phyloP scores from a whole-genome alignment of 345 rosid species.

The Reutealis trisperma region DNA sequence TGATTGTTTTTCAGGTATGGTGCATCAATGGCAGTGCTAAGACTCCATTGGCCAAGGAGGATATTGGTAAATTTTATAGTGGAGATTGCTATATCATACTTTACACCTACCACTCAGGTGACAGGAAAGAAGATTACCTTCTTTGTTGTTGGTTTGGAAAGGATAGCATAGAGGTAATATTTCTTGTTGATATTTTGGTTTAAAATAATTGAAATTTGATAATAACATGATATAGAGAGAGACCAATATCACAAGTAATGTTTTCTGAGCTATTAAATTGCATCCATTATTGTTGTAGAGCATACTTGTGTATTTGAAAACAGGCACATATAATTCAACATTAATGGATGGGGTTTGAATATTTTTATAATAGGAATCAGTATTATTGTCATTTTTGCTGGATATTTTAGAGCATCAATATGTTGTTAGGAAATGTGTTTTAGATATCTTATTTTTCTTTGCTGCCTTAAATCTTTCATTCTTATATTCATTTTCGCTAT shows the following conservation, averaged over 20 bases:
- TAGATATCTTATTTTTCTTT: background rate
- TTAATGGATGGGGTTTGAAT: background rate
- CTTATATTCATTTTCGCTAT: background rate
- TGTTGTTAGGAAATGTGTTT: background rate
- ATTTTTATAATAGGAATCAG: background rate
- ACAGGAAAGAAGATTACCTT: constrained; percentile 93
- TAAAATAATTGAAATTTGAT: background rate
- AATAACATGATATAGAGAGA: too few relatives aligned
- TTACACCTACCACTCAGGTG: constrained; percentile 88
- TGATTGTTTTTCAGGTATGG: constrained; percentile 69
- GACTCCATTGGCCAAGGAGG: constrained; percentile 71
- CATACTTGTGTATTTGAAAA: background rate
- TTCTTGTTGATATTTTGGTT: constrained; percentile 1
- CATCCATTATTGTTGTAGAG: too few relatives aligned
- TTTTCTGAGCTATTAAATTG: background rate
- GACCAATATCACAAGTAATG: background rate
- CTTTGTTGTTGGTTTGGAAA: constrained; percentile 95
- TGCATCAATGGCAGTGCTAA: constrained; percentile 76
- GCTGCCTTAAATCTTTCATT: background rate
- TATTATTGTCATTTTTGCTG: background rate
- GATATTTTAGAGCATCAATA: background rate
- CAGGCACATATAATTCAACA: background rate
- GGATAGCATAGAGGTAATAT: constrained; percentile 81
- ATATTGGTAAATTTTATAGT: constrained; percentile 85
- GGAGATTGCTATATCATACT: constrained; percentile 96